Percentiles rank a stretch among this genome's conserved stretches.
phyloP scores from a whole-genome alignment of 495 filamentous ascomycete species.

The Entonaema liquescens region DNA sequence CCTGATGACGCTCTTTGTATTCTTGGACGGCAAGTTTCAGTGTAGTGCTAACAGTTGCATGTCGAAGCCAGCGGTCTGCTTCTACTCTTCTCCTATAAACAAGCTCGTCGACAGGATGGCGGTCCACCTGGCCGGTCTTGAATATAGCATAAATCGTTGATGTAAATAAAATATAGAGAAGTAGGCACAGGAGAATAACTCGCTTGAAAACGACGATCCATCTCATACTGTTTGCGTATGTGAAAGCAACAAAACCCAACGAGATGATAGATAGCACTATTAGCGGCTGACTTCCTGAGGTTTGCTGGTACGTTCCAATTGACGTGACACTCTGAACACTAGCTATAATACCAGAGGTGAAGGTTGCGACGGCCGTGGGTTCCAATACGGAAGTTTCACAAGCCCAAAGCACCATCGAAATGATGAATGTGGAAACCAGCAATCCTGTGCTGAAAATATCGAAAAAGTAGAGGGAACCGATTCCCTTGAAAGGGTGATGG shows the following conservation, averaged over 20 bases:
- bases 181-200: slow-evolving; percentile 46
- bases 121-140: slow-evolving; percentile 29
- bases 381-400: slow-evolving; percentile 52
- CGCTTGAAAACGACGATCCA: slow-evolving; percentile 53
- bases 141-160: slow-evolving; percentile 46
- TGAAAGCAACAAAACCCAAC: slow-evolving; percentile 51
- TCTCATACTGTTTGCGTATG: slow-evolving; percentile 52
- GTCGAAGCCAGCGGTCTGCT: slow-evolving; percentile 53
- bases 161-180: slow-evolving; percentile 43
- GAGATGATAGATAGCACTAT: slow-evolving; percentile 45
- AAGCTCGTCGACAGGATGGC: slow-evolving; percentile 49
- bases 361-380: slow-evolving; percentile 50
- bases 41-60: slow-evolving; percentile 60
- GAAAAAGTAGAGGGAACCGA: slow-evolving; percentile 51
- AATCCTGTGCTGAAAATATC: slow-evolving; percentile 53
- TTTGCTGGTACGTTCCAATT: slow-evolving; percentile 53
- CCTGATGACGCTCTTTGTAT: slow-evolving; percentile 64
- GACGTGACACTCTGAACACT: slow-evolving; percentile 39
- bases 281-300: slow-evolving; percentile 41
- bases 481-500: slow-evolving; percentile 34
- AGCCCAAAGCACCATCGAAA: slow-evolving; percentile 51
- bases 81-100: slow-evolving; percentile 60
- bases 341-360: slow-evolving; percentile 46
- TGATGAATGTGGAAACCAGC: slow-evolving; percentile 48
- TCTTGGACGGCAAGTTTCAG: slow-evolving; percentile 63